These are phyloP conservation scores for Plasmodium gonderi DNA, from an alignment of 169 alveolate species.

Conservation along the genomic window DNA sequence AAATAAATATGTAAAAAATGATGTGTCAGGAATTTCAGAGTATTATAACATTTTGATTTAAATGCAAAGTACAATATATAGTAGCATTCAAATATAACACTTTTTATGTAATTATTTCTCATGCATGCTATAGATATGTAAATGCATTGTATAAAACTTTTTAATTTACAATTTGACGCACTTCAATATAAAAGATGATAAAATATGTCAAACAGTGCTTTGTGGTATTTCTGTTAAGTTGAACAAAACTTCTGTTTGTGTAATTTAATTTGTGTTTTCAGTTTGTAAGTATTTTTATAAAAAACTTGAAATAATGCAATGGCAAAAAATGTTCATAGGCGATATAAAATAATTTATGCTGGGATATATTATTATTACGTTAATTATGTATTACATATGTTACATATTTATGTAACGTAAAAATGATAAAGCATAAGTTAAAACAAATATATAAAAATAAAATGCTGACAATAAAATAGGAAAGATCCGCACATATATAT, in stretches of 20 bases:
- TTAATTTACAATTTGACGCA: not conserved
- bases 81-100: not conserved
- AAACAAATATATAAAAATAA: not conserved
- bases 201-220: not conserved
- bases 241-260: not conserved
- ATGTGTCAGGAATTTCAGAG: not conserved
- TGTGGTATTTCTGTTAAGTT: not conserved
- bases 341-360: not conserved
- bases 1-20: not conserved
- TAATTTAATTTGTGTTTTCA: not conserved
- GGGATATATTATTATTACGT: too few species aligned
- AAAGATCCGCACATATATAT: not conserved
- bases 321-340: not conserved
- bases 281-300: not conserved
- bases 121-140: not conserved
- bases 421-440: not conserved
- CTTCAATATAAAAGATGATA: not conserved
- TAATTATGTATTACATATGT: not conserved
- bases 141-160: not conserved
- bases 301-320: not conserved
- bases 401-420: not conserved
- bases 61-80: not conserved
- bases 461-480: not conserved
- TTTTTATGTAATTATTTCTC: not conserved
- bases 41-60: not conserved